Base-by-base conservation (phyloP, 2,329 filamentous ascomycete species). In the Monilinia vaccinii-corymbosi region DNA sequence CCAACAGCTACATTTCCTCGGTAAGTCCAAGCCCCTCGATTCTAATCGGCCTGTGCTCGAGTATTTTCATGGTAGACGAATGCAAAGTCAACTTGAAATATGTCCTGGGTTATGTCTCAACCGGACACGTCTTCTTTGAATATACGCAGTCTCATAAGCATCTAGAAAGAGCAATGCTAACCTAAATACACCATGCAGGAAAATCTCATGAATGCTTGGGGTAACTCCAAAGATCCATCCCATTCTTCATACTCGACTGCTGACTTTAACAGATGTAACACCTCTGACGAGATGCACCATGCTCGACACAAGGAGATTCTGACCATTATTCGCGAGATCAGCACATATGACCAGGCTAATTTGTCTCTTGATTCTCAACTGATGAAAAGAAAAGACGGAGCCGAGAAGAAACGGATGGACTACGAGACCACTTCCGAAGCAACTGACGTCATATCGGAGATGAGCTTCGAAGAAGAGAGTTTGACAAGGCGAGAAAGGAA, bases 1-100 rank as follows among this genome's bases (percentile, higher is more conserved):
- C 49, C 70, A 71, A 56, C 68, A 71, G 52, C 51, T 72, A 16
- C 70, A 72, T 52, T 71, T 72, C 52, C 62, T 71, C 42, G 69
- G 70, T 71, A 66, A 58, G 68, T 58, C 13, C 21, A 25, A 31
- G 14, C 13, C 2, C 10, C 32, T 14, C n/a, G 49, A 2, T 31
- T 57, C 8, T 32, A 31, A 32, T 3, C 4, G 28, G 18, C 31
- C 18, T 32, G 4, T 25, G 9, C 21, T 45, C 42, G 3, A 45
- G 42, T 5, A 25, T 14, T 11, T 23, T 23, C 25, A 14, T 4
- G 10, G 11, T 13, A 14, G 42, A 5, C 13, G 2, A 11, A 21
- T 44, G 8, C 51, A 6, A 14, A 4, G n/a, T 6, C 42, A 45
- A 45, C 14, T 45, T 14, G 42, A 21, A 10, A 23, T 23, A 25